Evolutionary conservation across 805 yeast genomes (phyloP).

Genomic region (Starmerella kuoi): DNA sequence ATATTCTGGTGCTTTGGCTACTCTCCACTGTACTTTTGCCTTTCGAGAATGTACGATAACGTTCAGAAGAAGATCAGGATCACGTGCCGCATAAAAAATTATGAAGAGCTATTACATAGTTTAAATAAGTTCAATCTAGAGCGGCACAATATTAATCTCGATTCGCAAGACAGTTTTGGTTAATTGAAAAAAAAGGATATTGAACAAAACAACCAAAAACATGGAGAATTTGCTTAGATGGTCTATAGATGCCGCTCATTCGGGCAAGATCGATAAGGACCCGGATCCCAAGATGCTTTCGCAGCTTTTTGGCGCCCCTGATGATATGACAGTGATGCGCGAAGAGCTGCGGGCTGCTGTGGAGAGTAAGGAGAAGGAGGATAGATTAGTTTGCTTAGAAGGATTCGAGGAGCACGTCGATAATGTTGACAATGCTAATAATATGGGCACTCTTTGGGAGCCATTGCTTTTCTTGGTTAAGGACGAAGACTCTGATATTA

Average conservation of each 20-base stretch:
- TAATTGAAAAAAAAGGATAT: too few species aligned
- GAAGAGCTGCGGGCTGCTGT: slow-evolving; percentile 53
- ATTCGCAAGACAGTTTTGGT: too few species aligned
- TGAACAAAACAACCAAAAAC: too few species aligned
- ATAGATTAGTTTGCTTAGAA: slow-evolving; percentile 66
- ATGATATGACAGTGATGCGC: slow-evolving; percentile 81
- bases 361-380: slow-evolving; percentile 46
- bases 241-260: slow-evolving; percentile 64
- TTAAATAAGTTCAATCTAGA: too few species aligned
- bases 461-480: slow-evolving; percentile 46
- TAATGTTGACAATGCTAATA: slow-evolving; percentile 88
- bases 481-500: slow-evolving; percentile 35
- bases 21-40: too few species aligned
- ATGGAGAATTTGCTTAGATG: slow-evolving; percentile 91
- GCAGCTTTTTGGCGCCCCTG: slow-evolving; percentile 69
- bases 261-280: slow-evolving; percentile 38
- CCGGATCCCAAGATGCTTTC: slow-evolving; percentile 70
- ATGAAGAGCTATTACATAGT: too few species aligned
- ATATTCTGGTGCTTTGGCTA: too few species aligned
- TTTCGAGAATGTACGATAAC: too few species aligned
- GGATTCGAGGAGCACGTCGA: slow-evolving; percentile 90
- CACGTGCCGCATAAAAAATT: too few species aligned
- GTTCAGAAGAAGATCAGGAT: too few species aligned
- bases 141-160: too few species aligned
- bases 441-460: slow-evolving; percentile 78